A percentile compares a stretch with the other conserved stretches of the same genome.
phyloP scores from a whole-genome alignment of 441 rosid species.

The Adansonia gregorii region DNA sequence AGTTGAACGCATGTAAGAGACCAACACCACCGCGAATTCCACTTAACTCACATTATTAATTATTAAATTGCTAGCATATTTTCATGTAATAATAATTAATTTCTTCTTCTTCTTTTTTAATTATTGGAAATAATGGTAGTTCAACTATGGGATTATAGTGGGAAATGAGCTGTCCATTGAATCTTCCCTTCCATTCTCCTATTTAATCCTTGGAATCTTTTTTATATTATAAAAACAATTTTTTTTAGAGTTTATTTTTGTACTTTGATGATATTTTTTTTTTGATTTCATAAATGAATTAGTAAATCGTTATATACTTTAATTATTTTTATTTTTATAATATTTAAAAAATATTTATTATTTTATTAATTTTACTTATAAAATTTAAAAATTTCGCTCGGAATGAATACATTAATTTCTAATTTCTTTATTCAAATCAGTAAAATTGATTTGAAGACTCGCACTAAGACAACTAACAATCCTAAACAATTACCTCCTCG shows the following conservation, averaged over 20 bases:
- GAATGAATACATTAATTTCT: no score
- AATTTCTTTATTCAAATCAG: neutral
- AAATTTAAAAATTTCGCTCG: no score
- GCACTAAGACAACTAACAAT: slow-evolving; percentile 31
- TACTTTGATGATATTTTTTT: no score
- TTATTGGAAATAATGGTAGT: slow-evolving; percentile 4
- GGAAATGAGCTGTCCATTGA: slow-evolving; percentile 26
- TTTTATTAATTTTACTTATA: no score
- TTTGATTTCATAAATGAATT: no score
- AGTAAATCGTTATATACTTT: no score
- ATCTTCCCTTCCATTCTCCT: neutral
- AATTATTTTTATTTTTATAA: no score
- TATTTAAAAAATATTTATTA: no score
- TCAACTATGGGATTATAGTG: slow-evolving; percentile 10
- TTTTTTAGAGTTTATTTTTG: no score
- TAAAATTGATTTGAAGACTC: neutral
- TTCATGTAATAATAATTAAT: no score
- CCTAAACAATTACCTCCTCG: slow-evolving; percentile 18
- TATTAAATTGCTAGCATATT: neutral
- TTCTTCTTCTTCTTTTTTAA: neutral
- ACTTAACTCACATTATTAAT: neutral
- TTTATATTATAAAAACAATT: no score
- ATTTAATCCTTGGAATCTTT: neutral
- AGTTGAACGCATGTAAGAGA: neutral
- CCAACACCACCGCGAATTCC: neutral